phyloP scores from a whole-genome alignment of 179 eudicot genomes.

The Spergularia azorica region DNA sequence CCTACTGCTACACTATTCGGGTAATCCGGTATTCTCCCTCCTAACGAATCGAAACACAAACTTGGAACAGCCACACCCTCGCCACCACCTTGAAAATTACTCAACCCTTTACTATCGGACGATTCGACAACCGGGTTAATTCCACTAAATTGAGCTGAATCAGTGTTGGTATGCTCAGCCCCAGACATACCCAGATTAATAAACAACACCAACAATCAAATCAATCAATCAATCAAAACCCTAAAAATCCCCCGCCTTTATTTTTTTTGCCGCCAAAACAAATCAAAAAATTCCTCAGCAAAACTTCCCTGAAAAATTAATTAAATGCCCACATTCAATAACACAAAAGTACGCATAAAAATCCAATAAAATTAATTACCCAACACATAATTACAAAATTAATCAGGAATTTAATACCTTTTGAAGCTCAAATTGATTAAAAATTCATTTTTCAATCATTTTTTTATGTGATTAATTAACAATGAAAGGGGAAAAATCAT shows the following conservation, averaged over 20 bases:
- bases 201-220: background rate
- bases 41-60: slow-evolving; percentile 9
- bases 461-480: too few species aligned
- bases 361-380: background rate
- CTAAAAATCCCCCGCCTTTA: background rate
- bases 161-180: slow-evolving; percentile 28
- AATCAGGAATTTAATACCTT: too few species aligned
- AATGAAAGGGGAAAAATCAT: too few species aligned
- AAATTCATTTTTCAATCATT: too few species aligned
- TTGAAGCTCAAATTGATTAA: too few species aligned
- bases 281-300: slow-evolving; percentile 14
- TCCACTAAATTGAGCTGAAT: slow-evolving; percentile 23
- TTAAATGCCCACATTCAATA: slow-evolving; percentile 10
- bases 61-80: slow-evolving; percentile 4
- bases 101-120: background rate
- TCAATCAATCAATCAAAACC: background rate
- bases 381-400: background rate
- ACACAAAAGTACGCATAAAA: background rate
- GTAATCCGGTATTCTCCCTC: background rate
- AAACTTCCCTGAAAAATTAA: slow-evolving; percentile 22
- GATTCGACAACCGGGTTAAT: background rate
- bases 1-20: background rate
- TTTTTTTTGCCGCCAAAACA: slow-evolving; percentile 12
- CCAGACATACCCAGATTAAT: slow-evolving; percentile 28
- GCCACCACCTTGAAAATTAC: slow-evolving; percentile 8